A percentile compares a stretch with the other conserved stretches of the same genome.
Evolutionary conservation across 108 stramenopile species (phyloP).

Genomic region (Stephanodiscus minutulus): DNA sequence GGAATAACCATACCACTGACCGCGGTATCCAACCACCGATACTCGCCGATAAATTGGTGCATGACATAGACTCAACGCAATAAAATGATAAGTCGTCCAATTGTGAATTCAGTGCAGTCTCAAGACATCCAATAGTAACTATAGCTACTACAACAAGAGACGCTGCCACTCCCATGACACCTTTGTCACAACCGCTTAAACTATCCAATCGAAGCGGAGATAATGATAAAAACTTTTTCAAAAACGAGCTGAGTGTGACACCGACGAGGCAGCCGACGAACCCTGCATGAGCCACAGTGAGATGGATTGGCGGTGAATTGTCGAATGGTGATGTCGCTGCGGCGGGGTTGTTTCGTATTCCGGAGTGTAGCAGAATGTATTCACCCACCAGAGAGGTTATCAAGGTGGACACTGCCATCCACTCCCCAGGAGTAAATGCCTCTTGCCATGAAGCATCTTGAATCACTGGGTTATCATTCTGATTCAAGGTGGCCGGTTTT

Average conservation of each 20-base stretch:
- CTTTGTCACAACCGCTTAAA: neutral
- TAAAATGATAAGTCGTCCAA: neutral
- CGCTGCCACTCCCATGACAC: neutral
- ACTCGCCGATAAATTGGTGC: neutral
- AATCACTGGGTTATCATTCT: neutral
- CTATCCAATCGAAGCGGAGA: neutral
- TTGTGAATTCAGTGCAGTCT: conserved; percentile 18
- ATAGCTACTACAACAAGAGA: conserved; percentile 10
- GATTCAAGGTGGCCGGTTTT: neutral
- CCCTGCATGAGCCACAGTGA: conserved; percentile 40
- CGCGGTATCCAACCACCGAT: conserved; percentile 3
- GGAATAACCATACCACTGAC: conserved; percentile 24
- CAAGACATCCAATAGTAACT: conserved; percentile 32
- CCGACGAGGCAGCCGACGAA: conserved; percentile 44
- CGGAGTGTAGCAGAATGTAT: conserved; percentile 26
- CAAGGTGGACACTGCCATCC: conserved; percentile 46
- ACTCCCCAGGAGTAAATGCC: conserved; percentile 51
- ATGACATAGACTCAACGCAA: conserved; percentile 2
- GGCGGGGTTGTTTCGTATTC: neutral
- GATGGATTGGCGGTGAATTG: conserved; percentile 20
- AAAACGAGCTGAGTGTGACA: neutral
- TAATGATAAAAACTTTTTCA: conserved; percentile 4
- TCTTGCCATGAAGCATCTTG: conserved; percentile 29
- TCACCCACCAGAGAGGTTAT: conserved; percentile 30
- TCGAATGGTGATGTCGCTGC: neutral